A percentile compares a stretch with the other conserved stretches of the same genome.
phyloP scores from a whole-genome alignment of 345 rosid species.

The Lepidium didymum region DNA sequence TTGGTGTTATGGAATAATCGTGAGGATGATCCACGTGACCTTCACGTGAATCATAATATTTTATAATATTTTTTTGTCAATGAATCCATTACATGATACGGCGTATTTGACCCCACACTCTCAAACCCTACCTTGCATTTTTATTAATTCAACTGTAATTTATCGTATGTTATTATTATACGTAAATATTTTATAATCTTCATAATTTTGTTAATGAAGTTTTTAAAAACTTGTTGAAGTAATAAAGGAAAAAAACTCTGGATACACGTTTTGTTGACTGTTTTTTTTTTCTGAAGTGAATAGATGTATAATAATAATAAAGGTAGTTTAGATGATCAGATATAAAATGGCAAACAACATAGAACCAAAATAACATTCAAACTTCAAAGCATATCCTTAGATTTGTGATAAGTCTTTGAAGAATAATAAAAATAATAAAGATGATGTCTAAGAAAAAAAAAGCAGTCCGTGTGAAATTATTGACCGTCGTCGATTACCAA shows the following conservation, averaged over 20 bases:
- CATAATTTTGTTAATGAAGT: background rate
- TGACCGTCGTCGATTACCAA: background rate
- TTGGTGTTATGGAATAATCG: conserved; percentile 3
- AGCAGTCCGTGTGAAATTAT: background rate
- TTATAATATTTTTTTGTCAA: conserved; percentile 22
- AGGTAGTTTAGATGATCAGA: background rate
- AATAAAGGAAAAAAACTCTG: background rate
- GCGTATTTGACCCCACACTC: too few species aligned
- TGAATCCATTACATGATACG: conserved; percentile 8
- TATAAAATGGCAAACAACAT: conserved; percentile 4
- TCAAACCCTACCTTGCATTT: conserved; percentile 6
- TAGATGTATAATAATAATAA: background rate
- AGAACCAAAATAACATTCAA: conserved; percentile 29
- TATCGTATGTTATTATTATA: background rate
- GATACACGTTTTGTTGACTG: background rate
- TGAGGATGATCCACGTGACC: conserved; percentile 20
- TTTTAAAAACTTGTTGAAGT: too few species aligned
- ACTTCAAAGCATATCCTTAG: conserved; percentile 5
- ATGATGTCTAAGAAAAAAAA: conserved; percentile 1
- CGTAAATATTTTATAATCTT: background rate
- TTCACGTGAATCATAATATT: conserved; percentile 7
- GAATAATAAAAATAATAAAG: background rate
- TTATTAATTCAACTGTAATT: background rate
- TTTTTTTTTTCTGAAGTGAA: background rate
- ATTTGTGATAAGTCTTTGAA: background rate